Conservation (phyloP, 768 basidiomycete genomes). For the Naematelia encephala region DNA sequence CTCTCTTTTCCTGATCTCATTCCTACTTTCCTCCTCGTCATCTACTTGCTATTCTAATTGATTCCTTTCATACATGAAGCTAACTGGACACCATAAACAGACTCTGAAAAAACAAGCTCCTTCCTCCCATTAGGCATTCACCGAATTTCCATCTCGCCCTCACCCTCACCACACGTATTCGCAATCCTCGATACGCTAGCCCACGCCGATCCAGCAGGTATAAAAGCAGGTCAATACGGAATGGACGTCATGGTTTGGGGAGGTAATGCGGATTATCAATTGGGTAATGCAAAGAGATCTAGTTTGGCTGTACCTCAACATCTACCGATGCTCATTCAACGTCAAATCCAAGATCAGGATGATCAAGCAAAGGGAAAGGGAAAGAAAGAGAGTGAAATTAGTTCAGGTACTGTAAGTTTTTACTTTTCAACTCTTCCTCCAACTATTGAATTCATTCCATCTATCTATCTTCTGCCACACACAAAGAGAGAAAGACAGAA, state of each 20-base stretch:
- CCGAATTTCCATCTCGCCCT: slow-evolving; percentile 58
- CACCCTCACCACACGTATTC: slow-evolving; percentile 66
- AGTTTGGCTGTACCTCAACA: slow-evolving; percentile 53
- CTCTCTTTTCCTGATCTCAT: background rate
- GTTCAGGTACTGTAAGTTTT: slow-evolving; percentile 42
- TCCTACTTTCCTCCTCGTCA: too few species aligned
- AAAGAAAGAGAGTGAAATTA: slow-evolving; percentile 23
- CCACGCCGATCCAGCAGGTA: slow-evolving; percentile 52
- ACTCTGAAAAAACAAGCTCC: slow-evolving; percentile 62
- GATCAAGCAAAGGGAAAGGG: too few species aligned
- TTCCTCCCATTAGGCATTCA: slow-evolving; percentile 65
- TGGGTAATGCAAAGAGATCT: slow-evolving; percentile 53
- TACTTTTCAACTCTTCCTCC: too few species aligned
- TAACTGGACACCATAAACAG: slow-evolving; percentile 54
- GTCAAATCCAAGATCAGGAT: slow-evolving; percentile 2
- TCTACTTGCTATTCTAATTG: too few species aligned
- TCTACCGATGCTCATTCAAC: slow-evolving; percentile 45
- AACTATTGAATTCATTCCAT: too few species aligned
- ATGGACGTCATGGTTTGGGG: slow-evolving; percentile 52
- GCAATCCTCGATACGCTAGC: slow-evolving; percentile 65
- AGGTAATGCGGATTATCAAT: slow-evolving; percentile 48
- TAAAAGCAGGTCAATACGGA: slow-evolving; percentile 44
- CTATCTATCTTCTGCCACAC: too few species aligned
- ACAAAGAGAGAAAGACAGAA: too few species aligned
- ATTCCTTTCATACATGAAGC: too few species aligned